Percentiles rank a stretch among this genome's conserved stretches.
phyloP scores from a whole-genome alignment of 2,329 filamentous ascomycete species.

The Tolypocladium sp. region DNA sequence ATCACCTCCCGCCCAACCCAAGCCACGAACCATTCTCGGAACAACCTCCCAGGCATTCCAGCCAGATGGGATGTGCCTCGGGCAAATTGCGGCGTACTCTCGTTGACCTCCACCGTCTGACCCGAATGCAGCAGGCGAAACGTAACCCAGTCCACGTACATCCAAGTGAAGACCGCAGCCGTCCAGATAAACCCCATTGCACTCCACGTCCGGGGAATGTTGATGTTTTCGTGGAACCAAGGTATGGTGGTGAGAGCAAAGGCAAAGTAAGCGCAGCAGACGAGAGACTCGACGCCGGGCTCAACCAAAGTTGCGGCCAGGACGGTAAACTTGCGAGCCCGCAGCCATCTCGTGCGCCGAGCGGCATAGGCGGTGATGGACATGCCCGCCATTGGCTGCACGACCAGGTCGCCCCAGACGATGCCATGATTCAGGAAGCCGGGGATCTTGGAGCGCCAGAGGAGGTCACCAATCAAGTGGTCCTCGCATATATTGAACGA shows the following conservation, averaged over 20 bases:
- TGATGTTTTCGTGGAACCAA: slow-evolving; percentile 43
- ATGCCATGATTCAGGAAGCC: slow-evolving; percentile 72
- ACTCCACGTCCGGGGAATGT: slow-evolving; percentile 56
- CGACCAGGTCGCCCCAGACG: slow-evolving; percentile 74
- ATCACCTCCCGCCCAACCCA: slow-evolving; percentile 81
- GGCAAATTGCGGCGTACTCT: slow-evolving; percentile 68
- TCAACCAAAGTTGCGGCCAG: slow-evolving; percentile 82
- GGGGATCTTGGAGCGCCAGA: slow-evolving; percentile 65
- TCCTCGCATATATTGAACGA: slow-evolving; percentile 97
- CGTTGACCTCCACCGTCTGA: slow-evolving; percentile 59
- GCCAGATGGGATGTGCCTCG: slow-evolving; percentile 28
- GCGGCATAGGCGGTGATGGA: slow-evolving; percentile 68
- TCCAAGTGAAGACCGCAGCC: slow-evolving; percentile 59
- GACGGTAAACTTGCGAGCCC: slow-evolving; percentile 92
- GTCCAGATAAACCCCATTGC: slow-evolving; percentile 60
- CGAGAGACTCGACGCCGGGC: slow-evolving; percentile 78
- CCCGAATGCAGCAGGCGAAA: slow-evolving; percentile 69
- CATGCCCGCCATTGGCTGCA: slow-evolving; percentile 84
- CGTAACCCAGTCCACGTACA: slow-evolving; percentile 61
- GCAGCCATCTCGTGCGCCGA: slow-evolving; percentile 78
- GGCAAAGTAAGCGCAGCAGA: slow-evolving; percentile 74
- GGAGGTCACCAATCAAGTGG: slow-evolving; percentile 83
- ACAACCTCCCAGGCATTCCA: slow-evolving; percentile 40
- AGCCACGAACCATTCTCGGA: slow-evolving; percentile 64
- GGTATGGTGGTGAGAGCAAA: slow-evolving; percentile 70